Conservation (phyloP, 2,329 filamentous ascomycete species). For the Neofusicoccum parvum region DNA sequence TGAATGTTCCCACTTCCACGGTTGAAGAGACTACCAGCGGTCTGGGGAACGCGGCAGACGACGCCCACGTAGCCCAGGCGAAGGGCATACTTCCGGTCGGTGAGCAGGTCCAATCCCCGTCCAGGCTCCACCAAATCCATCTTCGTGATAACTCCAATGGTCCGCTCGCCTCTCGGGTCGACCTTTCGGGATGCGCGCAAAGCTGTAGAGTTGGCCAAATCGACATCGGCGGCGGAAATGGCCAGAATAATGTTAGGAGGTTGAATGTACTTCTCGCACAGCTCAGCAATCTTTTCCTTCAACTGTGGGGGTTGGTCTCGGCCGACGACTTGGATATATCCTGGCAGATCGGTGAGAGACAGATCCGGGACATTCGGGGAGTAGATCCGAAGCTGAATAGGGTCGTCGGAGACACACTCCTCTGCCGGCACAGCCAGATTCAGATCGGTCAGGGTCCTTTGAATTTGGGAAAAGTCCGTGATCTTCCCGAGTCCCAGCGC, state of each 20-base stretch:
- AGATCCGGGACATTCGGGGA: conserved; percentile 94
- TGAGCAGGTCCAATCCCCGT: conserved; percentile 76
- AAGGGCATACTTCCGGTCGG: conserved; percentile 89
- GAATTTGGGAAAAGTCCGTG: conserved; percentile 88
- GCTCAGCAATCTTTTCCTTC: conserved; percentile 92
- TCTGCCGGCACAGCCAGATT: conserved; percentile 89
- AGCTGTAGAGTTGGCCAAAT: conserved; percentile 94
- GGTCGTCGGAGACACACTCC: conserved; percentile 94
- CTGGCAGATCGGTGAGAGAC: conserved; percentile 92
- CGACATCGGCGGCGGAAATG: conserved; percentile 96
- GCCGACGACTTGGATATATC: conserved; percentile 94
- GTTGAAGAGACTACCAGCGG: conserved; percentile 73
- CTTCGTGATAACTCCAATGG: conserved; percentile 98
- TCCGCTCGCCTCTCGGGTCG: conserved; percentile 90
- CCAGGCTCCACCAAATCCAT: conserved; percentile 93
- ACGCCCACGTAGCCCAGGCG: conserved; percentile 96
- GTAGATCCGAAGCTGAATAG: conserved; percentile 93
- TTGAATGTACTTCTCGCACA: conserved; percentile 98
- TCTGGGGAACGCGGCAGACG: conserved; percentile 75
- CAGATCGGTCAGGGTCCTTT: conserved; percentile 90
- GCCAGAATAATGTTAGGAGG: conserved; percentile 94
- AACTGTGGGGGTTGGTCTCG: conserved; percentile 87
- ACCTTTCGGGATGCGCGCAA: conserved; percentile 86
- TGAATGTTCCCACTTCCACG: conserved; percentile 79
- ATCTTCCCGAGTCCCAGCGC: conserved; percentile 87